Evolutionary conservation across 139 green algal genomes (phyloP).

Genomic region (Volvox reticuliferus): DNA sequence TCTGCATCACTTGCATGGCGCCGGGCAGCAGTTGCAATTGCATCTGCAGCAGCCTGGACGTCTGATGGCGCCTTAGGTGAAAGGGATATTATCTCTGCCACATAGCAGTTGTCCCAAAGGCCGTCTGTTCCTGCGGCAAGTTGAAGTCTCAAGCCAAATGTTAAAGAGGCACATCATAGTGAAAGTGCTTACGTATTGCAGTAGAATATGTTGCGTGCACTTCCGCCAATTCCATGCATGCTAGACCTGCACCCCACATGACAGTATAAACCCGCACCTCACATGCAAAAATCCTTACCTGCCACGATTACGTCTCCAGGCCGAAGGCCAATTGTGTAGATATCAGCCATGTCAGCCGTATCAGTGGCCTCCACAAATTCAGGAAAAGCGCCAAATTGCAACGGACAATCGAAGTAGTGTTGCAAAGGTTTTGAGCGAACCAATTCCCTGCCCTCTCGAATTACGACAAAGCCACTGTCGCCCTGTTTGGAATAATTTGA

Average conservation of each 20-base stretch:
- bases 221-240: no score
- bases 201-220: no score
- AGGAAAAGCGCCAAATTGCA: constrained; percentile 78
- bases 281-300: no score
- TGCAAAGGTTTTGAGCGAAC: constrained; percentile 66
- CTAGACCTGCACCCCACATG: no score
- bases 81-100: constrained; percentile 60
- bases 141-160: no score
- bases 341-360: constrained; percentile 74
- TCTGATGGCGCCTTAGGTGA: constrained; percentile 41
- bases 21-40: constrained; percentile 50
- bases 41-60: constrained; percentile 57
- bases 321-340: constrained; percentile 65
- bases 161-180: no score
- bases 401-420: constrained; percentile 87
- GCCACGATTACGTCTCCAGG: constrained; percentile 77
- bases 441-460: constrained; percentile 71
- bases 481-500: constrained; percentile 70
- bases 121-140: constrained; percentile 69
- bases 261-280: no score
- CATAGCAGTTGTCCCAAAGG: constrained; percentile 80
- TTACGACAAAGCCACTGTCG: constrained; percentile 88
- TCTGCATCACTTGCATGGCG: constrained; percentile 65
- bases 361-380: constrained; percentile 81
- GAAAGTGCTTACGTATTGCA: no score